Evolutionary conservation across 805 yeast species (phyloP), one percentile per base, ranked within the genome.

Genomic region (Sugiyamaella americana): DNA sequence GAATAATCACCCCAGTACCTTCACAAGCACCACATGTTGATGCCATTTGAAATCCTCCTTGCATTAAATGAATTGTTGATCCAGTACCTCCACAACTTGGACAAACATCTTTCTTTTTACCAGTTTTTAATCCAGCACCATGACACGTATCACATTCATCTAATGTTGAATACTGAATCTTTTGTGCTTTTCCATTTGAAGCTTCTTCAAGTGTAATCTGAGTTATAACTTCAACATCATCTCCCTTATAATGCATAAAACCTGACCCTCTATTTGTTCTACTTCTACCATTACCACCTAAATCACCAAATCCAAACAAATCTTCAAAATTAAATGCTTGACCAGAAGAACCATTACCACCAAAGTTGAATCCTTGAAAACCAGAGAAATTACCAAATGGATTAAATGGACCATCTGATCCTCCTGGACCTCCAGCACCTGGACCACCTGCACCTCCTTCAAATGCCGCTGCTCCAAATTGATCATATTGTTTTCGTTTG

Each of bases 1-100:
- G 76, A 42, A 88, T 79, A 3, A 72, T 74, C 1, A 87, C 93
- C 45, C 99, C 99, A 4, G 85, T 70, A 36, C 99, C 99, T 39
- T 75, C 80, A 72, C 99, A 93, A 2, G 80, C 69, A 42, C 73
- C 73, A 74, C 99, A 93, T 10, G 96, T 87, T 0, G 96, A 80
- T 2, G 95, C 82, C 96, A 93, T 88, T 59, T 89, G 96, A 76
- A 91, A 93, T 0, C 98, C 98, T 3, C 95, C 96, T 55, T 82
- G 82, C 61, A 85, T 75, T 40, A 80, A 73, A 58, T 91, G 97
- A 18, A 88, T 84, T 16, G 83, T 79, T 30, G 89, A 83, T 3
- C 99, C 99, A 0, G 95, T 78, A 48, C 99, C 99, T 47, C 87
- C 87, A 71, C 99, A 93, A 2, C 86, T 68, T 1, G 78, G 69